Base-by-base conservation (phyloP, 2,329 filamentous ascomycete genomes). In the Venturia effusa region DNA sequence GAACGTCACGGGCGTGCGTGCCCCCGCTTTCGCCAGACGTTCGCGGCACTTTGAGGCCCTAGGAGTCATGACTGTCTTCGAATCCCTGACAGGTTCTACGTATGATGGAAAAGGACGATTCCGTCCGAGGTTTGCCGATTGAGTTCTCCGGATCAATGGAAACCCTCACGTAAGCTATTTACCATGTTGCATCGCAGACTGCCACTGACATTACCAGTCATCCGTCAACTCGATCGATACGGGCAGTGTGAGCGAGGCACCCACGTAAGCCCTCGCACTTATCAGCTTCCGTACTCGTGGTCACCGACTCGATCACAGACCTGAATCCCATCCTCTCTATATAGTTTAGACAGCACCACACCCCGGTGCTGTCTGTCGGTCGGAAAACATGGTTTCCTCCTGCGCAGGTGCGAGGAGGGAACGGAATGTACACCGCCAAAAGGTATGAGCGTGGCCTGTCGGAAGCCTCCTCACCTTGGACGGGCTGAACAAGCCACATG, bases 371-470 rank as follows among this genome's bases (percentile, higher is more conserved):
- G 27, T 51, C 2, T 13, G 5, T 3, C 19, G 30, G 27, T 57
- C n/a, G 51, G 51, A 57, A 10, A 51, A 34, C 51, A 57, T 57
- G 30, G 10, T 34, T 32, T 17, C 17, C 51, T 57, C 15, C 51
- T 57, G 51, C 51, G 51, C 51, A 57, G 51, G 27, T 34, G 51
- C 51, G 45, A 57, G 51, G 27, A n/a, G 51, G 30, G 51, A 34
- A 32, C 10, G 30, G 27, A 5, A 34, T 57, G 51, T 57, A 19
- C 34, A 51, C 51, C 51, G 4, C 32, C 51, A 34, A 34, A 34
- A 57, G 51, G 51, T 57, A 57, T 17, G 51, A 57, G 51, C 30
- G 51, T 27, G 51, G 51, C 51, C 51, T 57, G 51, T 57, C 51
- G 51, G 51, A 57, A 4, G 51, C 51, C 51, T 10, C 30, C 51